These are phyloP conservation scores for Trametes versicolor DNA, from an alignment of 1,284 basidiomycete genomes.

Conservation along the genomic window DNA sequence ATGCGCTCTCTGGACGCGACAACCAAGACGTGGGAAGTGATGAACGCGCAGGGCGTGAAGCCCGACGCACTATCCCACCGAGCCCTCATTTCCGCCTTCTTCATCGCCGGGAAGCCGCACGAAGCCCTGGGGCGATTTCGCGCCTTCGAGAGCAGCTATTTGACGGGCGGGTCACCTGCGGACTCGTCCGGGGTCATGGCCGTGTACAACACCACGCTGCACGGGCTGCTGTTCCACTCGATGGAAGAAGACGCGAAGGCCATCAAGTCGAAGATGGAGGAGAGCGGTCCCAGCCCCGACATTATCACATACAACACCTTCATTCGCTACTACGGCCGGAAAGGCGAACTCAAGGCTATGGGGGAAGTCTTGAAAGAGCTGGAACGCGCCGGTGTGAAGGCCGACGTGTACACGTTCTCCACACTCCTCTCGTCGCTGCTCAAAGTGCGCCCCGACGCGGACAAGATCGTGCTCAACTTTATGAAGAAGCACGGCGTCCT, in stretches of 20 bases:
- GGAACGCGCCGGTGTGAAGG: conserved; percentile 59
- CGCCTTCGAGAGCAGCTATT: conserved; percentile 53
- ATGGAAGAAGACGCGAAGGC: conserved; percentile 54
- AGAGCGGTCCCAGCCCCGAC: conserved; percentile 69
- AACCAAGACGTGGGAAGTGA: conserved; percentile 64
- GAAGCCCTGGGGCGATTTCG: conserved; percentile 61
- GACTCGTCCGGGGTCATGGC: conserved; percentile 40
- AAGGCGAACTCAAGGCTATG: conserved; percentile 67
- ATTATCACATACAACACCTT: conserved; percentile 84
- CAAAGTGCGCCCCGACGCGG: conserved; percentile 71
- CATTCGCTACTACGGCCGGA: conserved; percentile 69
- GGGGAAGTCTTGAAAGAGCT: conserved; percentile 66
- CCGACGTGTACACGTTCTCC: conserved; percentile 85
- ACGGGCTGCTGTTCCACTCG: conserved; percentile 62
- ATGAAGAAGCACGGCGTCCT: conserved; percentile 81
- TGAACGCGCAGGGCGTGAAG: conserved; percentile 59
- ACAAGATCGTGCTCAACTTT: conserved; percentile 65
- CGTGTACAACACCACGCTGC: conserved; percentile 73
- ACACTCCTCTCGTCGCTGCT: conserved; percentile 81
- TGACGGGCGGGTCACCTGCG: conserved; percentile 28
- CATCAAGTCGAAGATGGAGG: conserved; percentile 59
- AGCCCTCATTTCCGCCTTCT: conserved; percentile 66
- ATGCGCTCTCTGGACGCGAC: conserved; percentile 58
- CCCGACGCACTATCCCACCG: conserved; percentile 69
- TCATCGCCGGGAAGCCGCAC: conserved; percentile 54